Evolutionary conservation across 1,284 basidiomycete species (phyloP).

Genomic region (Melampsora larici-populina): DNA sequence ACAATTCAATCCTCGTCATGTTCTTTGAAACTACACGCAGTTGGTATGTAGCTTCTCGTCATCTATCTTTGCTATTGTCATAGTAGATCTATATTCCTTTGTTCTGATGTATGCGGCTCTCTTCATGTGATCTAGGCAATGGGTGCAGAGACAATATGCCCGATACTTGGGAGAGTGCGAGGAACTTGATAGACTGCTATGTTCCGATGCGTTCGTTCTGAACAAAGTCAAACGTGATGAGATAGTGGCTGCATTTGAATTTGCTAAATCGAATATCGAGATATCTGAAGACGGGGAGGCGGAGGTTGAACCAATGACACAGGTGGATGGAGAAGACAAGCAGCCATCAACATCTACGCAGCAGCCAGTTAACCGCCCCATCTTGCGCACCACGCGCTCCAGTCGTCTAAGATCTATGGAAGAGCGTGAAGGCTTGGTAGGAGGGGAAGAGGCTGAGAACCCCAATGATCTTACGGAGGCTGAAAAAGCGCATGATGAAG

Average conservation of each 20-base stretch:
- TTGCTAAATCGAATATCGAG: conserved; percentile 38
- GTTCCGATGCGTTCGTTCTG: conserved; percentile 33
- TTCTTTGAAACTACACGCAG: conserved; percentile 41
- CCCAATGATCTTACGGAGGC: neutral
- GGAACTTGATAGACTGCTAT: conserved; percentile 36
- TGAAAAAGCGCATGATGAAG: neutral
- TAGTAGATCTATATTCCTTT: neutral
- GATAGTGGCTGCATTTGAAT: conserved; percentile 13
- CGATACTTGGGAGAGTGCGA: conserved; percentile 38
- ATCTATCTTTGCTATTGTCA: neutral
- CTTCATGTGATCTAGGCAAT: conserved; percentile 30
- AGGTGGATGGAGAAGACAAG: neutral
- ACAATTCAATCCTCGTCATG: conserved; percentile 32
- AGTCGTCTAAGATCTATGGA: neutral
- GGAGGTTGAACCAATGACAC: neutral
- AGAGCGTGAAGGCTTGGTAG: neutral
- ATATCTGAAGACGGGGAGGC: conserved; percentile 1
- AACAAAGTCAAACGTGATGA: conserved; percentile 36
- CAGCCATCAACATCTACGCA: neutral
- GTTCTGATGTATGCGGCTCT: neutral
- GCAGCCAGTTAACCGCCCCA: neutral
- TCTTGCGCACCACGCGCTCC: neutral
- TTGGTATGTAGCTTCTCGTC: conserved; percentile 22
- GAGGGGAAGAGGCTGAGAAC: neutral
- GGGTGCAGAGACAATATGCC: conserved; percentile 33